Percentiles rank a stretch among this genome's conserved stretches.
phyloP scores from a whole-genome alignment of 495 filamentous ascomycete species.

The Monascus purpureus region DNA sequence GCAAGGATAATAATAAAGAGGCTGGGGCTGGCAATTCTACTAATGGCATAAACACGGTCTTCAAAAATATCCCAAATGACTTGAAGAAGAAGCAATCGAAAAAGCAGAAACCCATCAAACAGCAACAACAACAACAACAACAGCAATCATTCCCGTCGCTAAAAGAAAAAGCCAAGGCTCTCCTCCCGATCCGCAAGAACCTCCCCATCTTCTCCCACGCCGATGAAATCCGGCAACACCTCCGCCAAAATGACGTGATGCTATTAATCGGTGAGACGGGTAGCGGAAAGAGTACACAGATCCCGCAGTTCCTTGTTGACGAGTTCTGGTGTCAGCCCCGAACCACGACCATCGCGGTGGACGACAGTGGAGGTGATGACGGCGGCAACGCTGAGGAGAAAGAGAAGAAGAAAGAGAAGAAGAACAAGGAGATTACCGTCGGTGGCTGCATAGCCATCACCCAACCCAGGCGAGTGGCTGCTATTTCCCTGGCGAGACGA shows the following conservation, averaged over 20 bases:
- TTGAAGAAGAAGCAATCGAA: constrained; percentile 8
- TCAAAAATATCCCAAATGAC: not conserved
- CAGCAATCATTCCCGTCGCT: constrained; percentile 17
- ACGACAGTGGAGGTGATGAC: constrained; percentile 10
- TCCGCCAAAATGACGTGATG: constrained; percentile 61
- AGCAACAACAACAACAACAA: not conserved
- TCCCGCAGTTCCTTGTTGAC: constrained; percentile 74
- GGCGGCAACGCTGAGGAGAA: not conserved
- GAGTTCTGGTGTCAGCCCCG: constrained; percentile 64
- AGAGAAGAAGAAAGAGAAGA: constrained; percentile 28
- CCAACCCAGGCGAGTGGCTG: constrained; percentile 84
- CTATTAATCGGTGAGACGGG: constrained; percentile 89
- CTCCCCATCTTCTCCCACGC: constrained; percentile 73
- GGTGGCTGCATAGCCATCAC: constrained; percentile 92
- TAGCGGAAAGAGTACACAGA: constrained; percentile 92
- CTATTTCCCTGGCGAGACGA: constrained; percentile 78
- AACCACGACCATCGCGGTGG: constrained; percentile 29
- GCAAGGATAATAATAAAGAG: constrained; percentile 23
- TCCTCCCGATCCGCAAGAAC: constrained; percentile 41
- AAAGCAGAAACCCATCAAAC: not conserved
- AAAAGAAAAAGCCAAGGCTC: constrained; percentile 28
- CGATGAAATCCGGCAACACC: constrained; percentile 48
- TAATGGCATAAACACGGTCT: too few relatives aligned
- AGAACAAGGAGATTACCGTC: constrained; percentile 38
- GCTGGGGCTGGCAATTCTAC: too few relatives aligned